Evolutionary conservation across 176 grass and related monocot genomes (phyloP).

Genomic region (Phragmites australis): DNA sequence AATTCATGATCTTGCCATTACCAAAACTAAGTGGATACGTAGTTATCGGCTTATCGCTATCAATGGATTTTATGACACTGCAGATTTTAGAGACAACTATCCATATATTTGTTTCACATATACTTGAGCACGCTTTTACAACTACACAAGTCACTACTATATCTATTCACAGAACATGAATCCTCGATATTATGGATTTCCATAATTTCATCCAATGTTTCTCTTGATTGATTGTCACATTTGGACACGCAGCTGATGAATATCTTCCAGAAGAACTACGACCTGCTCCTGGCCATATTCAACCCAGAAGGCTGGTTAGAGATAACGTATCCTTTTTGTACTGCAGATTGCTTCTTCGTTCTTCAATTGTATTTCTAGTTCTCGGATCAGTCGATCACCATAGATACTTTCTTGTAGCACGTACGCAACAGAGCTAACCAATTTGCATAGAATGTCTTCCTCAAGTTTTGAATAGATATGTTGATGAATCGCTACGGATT

Average conservation of each 20-base stretch:
- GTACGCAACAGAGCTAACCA: neutral
- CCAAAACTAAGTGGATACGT: too few relatives aligned
- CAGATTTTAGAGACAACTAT: too few relatives aligned
- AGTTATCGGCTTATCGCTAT: too few relatives aligned
- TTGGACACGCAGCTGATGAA: constrained; percentile 66
- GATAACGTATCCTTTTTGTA: constrained; percentile 90
- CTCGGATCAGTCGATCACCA: neutral
- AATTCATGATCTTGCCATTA: too few relatives aligned
- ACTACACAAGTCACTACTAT: too few relatives aligned
- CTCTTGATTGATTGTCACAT: neutral
- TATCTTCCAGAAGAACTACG: constrained; percentile 85
- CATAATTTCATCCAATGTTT: too few relatives aligned
- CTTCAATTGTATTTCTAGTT: neutral
- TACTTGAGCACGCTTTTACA: too few relatives aligned
- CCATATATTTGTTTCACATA: too few relatives aligned
- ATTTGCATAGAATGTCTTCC: neutral
- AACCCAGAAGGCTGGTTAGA: constrained; percentile 95
- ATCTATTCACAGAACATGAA: too few relatives aligned
- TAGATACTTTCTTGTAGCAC: neutral
- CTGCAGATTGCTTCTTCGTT: neutral
- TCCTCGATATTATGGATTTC: too few relatives aligned
- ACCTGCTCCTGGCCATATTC: constrained; percentile 82
- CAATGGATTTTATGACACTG: too few relatives aligned
- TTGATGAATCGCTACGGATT: constrained; percentile 69
- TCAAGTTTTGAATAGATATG: constrained; percentile 57